These are phyloP conservation scores for Alnus rubra DNA, from an alignment of 306 rosid species.

Conservation along the genomic window DNA sequence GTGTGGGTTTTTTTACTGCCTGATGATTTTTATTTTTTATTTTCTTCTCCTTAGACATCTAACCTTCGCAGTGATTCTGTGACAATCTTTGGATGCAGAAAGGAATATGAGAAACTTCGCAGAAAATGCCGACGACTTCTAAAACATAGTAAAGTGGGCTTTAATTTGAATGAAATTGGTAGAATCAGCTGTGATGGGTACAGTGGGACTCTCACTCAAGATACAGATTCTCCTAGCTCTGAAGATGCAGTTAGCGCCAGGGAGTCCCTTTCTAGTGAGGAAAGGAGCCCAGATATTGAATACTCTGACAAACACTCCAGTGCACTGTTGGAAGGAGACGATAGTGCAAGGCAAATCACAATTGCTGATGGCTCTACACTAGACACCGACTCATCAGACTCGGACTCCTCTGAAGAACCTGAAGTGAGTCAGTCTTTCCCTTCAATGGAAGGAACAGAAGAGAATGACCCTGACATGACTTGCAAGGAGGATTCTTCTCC, in stretches of 20 bases:
- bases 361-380: conserved; percentile 62
- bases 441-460: conserved; percentile 54
- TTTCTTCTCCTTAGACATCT: conserved; percentile 17
- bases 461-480: conserved; percentile 43
- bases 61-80: conserved; percentile 5
- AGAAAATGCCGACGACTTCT: conserved; percentile 69
- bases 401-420: conserved; percentile 81
- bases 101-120: conserved; percentile 80
- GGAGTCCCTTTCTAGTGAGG: conserved; percentile 93
- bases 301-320: conserved; percentile 65
- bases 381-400: conserved; percentile 63
- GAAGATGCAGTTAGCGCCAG: conserved; percentile 91
- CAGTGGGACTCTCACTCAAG: conserved; percentile 51
- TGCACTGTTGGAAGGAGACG: conserved; percentile 68
- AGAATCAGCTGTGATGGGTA: conserved; percentile 59
- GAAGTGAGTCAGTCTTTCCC: conserved; percentile 70
- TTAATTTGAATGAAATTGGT: conserved; percentile 55
- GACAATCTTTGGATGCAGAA: conserved; percentile 57
- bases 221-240: conserved; percentile 83
- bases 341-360: conserved; percentile 46
- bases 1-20: neutral
- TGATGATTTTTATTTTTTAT: conserved; percentile 10
- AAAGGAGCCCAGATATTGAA: conserved; percentile 60
- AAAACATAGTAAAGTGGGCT: conserved; percentile 53
- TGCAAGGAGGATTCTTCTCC: conserved; percentile 63